phyloP scores from a whole-genome alignment of 768 basidiomycete genomes.

The Zangia roseola region DNA sequence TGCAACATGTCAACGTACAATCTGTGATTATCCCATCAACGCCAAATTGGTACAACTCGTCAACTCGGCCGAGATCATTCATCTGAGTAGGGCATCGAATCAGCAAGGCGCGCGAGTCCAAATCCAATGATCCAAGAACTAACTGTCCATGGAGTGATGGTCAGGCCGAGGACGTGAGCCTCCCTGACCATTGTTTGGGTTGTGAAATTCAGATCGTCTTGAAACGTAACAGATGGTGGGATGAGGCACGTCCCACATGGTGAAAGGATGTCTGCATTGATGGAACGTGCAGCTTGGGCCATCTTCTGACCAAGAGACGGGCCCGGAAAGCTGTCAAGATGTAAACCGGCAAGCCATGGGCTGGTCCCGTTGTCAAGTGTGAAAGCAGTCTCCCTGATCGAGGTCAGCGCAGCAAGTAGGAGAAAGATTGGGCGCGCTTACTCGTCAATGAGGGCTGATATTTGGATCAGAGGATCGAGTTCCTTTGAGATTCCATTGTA shows the following conservation, averaged over 20 bases:
- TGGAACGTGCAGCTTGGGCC: slow-evolving; percentile 64
- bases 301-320: slow-evolving; percentile 55
- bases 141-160: slow-evolving; percentile 76
- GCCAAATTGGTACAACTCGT: slow-evolving; percentile 57
- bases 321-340: slow-evolving; percentile 63
- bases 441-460: slow-evolving; percentile 67
- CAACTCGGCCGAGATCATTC: slow-evolving; percentile 57
- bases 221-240: slow-evolving; percentile 43
- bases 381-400: slow-evolving; percentile 39
- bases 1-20: slow-evolving; percentile 34
- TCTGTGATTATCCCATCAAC: slow-evolving; percentile 82
- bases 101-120: not conserved
- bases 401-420: not conserved
- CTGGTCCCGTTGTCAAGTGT: slow-evolving; percentile 45
- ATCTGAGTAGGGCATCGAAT: slow-evolving; percentile 39
- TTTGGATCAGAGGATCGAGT: slow-evolving; percentile 54
- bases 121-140: slow-evolving; percentile 18
- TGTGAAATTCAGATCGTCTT: slow-evolving; percentile 53
- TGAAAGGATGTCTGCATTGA: slow-evolving; percentile 65
- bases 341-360: slow-evolving; percentile 69
- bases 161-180: slow-evolving; percentile 61
- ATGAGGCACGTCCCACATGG: slow-evolving; percentile 47
- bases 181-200: slow-evolving; percentile 66
- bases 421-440: slow-evolving; percentile 31
- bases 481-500: slow-evolving; percentile 33